Conservation (phyloP, 2,329 filamentous ascomycete species). For the Juglanconis sp. region DNA sequence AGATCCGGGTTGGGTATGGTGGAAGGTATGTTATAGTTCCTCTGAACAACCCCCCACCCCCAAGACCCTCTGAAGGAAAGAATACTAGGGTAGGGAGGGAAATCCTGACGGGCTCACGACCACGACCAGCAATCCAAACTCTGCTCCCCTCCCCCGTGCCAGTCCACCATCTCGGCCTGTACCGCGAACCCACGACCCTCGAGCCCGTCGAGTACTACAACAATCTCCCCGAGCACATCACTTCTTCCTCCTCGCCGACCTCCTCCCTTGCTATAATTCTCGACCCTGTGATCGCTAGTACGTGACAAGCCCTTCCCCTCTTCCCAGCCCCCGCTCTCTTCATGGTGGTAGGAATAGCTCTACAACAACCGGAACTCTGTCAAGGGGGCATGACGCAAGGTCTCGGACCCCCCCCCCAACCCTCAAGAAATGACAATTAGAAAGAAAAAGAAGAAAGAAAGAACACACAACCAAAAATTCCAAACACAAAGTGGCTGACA, state of each 20-base stretch:
- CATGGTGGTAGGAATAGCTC: neutral
- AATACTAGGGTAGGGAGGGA: neutral
- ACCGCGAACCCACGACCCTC: constrained; percentile 82
- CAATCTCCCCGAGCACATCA: constrained; percentile 76
- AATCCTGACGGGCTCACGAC: too few species aligned
- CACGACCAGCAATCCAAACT: constrained; percentile 64
- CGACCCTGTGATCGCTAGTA: constrained; percentile 83
- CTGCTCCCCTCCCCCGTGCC: constrained; percentile 78
- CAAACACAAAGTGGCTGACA: neutral
- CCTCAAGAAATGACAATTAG: too few species aligned
- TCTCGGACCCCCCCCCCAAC: too few species aligned
- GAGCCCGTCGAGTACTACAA: constrained; percentile 97
- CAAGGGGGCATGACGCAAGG: too few species aligned
- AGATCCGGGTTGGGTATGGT: constrained; percentile 89
- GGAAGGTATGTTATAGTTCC: constrained; percentile 56
- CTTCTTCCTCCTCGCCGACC: constrained; percentile 34
- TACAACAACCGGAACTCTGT: too few species aligned
- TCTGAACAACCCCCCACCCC: constrained; percentile 12
- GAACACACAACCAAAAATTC: too few species aligned
- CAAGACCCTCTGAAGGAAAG: neutral
- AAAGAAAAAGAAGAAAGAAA: too few species aligned
- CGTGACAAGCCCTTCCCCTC: neutral
- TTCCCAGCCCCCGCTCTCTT: too few species aligned
- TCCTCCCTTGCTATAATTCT: constrained; percentile 65
- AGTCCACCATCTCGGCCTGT: constrained; percentile 91